Base-by-base conservation (phyloP, 768 basidiomycete species). In the Termitomyces sp. region DNA sequence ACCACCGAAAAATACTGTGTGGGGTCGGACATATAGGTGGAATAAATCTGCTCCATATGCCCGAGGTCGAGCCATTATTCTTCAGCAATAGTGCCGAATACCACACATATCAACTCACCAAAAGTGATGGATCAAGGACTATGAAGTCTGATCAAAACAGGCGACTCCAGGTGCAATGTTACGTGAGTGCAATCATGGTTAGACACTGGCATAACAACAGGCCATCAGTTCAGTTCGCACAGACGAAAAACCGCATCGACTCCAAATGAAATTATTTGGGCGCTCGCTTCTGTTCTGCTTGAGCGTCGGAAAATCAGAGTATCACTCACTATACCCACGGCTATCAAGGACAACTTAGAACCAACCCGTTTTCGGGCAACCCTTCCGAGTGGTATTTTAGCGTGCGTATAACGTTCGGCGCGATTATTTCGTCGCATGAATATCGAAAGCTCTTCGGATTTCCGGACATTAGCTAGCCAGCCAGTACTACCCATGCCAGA, bases 251-350 rank as follows among this genome's bases (percentile, higher is more conserved):
- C 49, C 54, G 51, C 51, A 50, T 56, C 52, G 44, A 47, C 35
- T 26, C 53, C 38, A n/a, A 41, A 41, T 31, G 28, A 38, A 41
- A 12, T 28, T 30, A 38, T 15, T 40, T 28, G 28, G 17, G 61
- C 44, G 43, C 45, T n/a, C 28, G 35, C 50, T 53, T 35, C 37
- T 42, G 47, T 35, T 42, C 31, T 46, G 44, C 26, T 8, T 21
- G 28, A 21, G 50, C 26, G 35, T 35, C 35, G 3, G 9, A 35
- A 14, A 35, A 9, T 45, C 31, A 56, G 46, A 31, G 35, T 54
- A 38, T 40, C 17, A 30, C 35, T 50, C 47, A 38, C 41, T 11
- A 44, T 62, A 62, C 61, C 61, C 61, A 62, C 61, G 61, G 55
- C 61, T 41, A 57, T 62, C 55, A 57, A 60, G 59, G 61, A 59